Percentiles rank a stretch among this genome's conserved stretches.
Conservation (phyloP, 164 flowering plant genomes). For the Vitis rotundifolia region DNA sequence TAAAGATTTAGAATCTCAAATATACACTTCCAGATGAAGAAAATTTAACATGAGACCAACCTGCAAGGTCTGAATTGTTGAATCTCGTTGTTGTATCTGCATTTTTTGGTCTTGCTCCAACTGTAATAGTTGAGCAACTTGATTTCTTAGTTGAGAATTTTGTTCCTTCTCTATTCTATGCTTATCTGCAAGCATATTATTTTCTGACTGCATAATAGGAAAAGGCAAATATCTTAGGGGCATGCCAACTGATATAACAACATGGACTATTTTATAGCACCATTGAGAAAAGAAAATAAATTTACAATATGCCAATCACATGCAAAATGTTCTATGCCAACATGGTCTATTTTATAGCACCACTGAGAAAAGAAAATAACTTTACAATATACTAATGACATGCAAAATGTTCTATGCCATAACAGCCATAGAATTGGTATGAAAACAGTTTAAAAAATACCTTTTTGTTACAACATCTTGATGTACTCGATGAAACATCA, state of each 20-base stretch:
- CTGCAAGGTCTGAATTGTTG: conserved; percentile 75
- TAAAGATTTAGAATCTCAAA: not conserved
- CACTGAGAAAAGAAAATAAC: not conserved
- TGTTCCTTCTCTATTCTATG: conserved; percentile 85
- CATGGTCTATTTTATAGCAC: not conserved
- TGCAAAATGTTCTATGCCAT: too few relatives aligned
- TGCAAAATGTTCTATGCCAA: too few relatives aligned
- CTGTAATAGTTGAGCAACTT: conserved; percentile 80
- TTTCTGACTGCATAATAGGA: conserved; percentile 66
- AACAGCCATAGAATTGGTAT: too few relatives aligned
- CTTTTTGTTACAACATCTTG: too few relatives aligned
- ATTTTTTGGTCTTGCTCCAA: conserved; percentile 81
- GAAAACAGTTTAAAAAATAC: too few relatives aligned
- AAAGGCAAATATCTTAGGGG: too few relatives aligned
- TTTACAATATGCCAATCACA: not conserved
- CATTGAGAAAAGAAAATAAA: not conserved
- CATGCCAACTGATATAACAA: not conserved
- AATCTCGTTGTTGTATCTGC: conserved; percentile 72
- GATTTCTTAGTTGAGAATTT: conserved; percentile 83
- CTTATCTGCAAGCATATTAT: conserved; percentile 72
- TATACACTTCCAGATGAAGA: not conserved
- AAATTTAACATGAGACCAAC: conserved; percentile 28
- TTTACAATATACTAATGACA: not conserved
- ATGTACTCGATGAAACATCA: not conserved
- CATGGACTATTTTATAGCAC: not conserved